phyloP scores from a whole-genome alignment of 805 yeast species.

The Barnettozyma populi region DNA sequence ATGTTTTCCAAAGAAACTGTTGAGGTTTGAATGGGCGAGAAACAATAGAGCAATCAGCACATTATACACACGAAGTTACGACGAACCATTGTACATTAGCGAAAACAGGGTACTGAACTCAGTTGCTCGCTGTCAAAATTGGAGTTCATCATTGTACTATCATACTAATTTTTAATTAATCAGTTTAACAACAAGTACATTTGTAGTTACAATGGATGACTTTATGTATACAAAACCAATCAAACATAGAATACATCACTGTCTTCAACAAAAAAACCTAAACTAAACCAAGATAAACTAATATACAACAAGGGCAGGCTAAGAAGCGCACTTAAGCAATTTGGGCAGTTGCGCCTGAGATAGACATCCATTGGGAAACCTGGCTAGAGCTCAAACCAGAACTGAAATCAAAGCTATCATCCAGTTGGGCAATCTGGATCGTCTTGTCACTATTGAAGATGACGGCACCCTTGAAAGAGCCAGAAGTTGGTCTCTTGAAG shows the following conservation, averaged over 20 bases:
- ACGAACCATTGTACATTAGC: neutral
- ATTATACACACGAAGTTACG: neutral
- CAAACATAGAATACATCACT: neutral
- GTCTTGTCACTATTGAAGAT: constrained; percentile 55
- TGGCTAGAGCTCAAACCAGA: constrained; percentile 49
- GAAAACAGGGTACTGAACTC: neutral
- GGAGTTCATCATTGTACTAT: neutral
- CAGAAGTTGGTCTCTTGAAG: constrained; percentile 76
- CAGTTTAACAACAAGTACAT: neutral
- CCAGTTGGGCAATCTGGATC: constrained; percentile 58
- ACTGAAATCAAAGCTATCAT: constrained; percentile 45
- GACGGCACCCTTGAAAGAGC: constrained; percentile 85
- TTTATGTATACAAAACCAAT: neutral
- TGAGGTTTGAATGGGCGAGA: neutral
- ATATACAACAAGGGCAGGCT: neutral
- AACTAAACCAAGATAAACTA: neutral
- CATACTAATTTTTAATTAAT: neutral
- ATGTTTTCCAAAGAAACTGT: constrained; percentile 6
- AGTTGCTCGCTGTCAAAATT: no score
- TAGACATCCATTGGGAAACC: constrained; percentile 53
- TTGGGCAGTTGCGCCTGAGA: constrained; percentile 43
- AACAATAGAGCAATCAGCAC: neutral
- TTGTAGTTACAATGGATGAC: no score
- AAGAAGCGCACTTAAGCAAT: neutral
- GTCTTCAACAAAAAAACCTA: neutral